Base-by-base conservation (phyloP, 768 basidiomycete species). In the Pleurotus sapidus region DNA sequence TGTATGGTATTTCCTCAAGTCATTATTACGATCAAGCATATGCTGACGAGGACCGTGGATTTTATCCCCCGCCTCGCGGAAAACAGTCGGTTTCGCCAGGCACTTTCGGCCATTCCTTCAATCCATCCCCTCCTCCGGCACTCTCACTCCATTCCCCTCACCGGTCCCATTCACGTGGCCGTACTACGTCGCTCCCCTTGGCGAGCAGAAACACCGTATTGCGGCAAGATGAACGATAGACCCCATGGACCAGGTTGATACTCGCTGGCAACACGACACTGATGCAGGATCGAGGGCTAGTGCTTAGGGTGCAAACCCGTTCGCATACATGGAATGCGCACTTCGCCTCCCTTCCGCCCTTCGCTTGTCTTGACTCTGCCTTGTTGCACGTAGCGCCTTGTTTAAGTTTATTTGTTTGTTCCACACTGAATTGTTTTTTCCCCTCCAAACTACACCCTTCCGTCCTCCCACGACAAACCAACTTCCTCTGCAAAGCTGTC, bases 1-100 rank as follows among this genome's bases (percentile, higher is more conserved):
- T 89, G 57, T 99, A 93, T 70, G 97, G 97, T 54, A 97, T 98
- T 27, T 27, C 25, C 25, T 27, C 25, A 27, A 27, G 25, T 27
- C 25, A 27, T 27, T 27, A 27, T 27, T 27, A 27, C 25, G 25
- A 27, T 27, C 25, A 27, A 27, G 25, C 25, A 27, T 27, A 27
- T 27, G 25, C 25, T 27, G 73, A 76, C 57, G 76, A 76, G 49
- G 74, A 75, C 61, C 67, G 68, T 43, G 70, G 65, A 30, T 60
- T 60, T 30, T 55, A 49, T 27, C 34, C 46, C 18, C 39, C 59
- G 34, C 49, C 63, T 17, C 64, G 61, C 34, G 63, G 65, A 48
- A 68, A 67, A 57, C 63, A 59, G 25, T 58, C 59, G 40, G 37
- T 51, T 15, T 65, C 64, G 14, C 55, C 61, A 11, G 55, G 51